These are phyloP conservation scores for Eucalyptus cladocalyx DNA, from an alignment of 345 rosid species.

Conservation along the genomic window DNA sequence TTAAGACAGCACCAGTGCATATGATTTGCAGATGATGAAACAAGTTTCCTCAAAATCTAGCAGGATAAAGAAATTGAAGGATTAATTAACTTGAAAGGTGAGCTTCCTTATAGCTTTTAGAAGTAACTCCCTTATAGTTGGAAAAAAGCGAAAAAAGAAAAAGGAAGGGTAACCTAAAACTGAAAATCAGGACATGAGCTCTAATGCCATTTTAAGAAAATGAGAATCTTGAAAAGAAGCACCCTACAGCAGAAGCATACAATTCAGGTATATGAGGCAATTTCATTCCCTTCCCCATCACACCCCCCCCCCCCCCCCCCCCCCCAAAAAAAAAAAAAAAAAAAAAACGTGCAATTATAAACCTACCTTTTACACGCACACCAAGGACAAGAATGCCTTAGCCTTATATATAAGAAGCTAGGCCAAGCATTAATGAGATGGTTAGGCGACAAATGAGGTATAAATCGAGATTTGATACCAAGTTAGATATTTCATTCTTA, in stretches of 20 bases:
- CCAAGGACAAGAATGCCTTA: neutral
- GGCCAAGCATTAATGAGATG: neutral
- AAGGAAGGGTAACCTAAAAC: neutral
- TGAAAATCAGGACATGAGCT: neutral
- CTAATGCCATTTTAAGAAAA: neutral
- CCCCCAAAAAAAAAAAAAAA: too few relatives aligned
- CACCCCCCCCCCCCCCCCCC: too few relatives aligned
- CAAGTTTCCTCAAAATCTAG: neutral
- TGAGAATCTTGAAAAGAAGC: neutral
- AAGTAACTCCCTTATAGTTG: neutral
- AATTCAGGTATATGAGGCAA: too few relatives aligned
- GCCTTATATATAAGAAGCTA: neutral
- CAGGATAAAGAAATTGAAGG: neutral
- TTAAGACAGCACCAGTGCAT: neutral
- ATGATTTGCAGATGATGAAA: too few relatives aligned
- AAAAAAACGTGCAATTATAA: neutral
- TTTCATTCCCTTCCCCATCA: too few relatives aligned
- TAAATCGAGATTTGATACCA: neutral
- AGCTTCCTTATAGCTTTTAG: neutral
- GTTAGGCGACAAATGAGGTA: neutral
- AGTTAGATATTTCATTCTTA: neutral
- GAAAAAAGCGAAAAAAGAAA: too few relatives aligned
- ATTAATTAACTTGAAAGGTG: neutral
- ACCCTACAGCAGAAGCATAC: neutral
- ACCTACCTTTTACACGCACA: neutral